Evolutionary conservation across 805 yeast species (phyloP), one percentile per base, ranked within the genome.

Genomic region (Candida gorgasii): DNA sequence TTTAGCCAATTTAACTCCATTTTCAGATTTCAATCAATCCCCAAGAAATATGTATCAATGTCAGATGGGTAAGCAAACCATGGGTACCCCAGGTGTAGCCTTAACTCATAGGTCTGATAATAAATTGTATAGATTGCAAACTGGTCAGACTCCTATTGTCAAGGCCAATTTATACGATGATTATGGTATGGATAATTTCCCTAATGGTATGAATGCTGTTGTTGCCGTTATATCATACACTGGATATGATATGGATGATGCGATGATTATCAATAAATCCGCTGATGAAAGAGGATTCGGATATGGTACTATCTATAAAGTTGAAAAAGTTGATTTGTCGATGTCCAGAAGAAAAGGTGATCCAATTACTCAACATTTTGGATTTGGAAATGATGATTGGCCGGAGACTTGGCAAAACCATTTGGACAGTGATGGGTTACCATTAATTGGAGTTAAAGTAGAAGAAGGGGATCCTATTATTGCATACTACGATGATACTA

Each of bases 31-130:
- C 74, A 93, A 93, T 68, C 99, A 93, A 74, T 90, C 97, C 19
- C 99, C 99, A 59, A 86, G 99, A 81, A 93, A 93, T 65, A 93
- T 93, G 98, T 93, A 93, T 66, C 99, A 93, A 73, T 93, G 99
- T 72, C 99, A 93, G 77, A 93, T 93, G 99, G 98, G 97, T 80
- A 93, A 93, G 72, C 99, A 93, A 74, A 92, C 99, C 15, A 93
- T 93, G 99, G 99, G 99, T 68, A 93, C 99, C 4, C 99, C 99
- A 7, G 98, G 98, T 70, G 96, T 93, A 50, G 98, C 95, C 0
- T 73, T 92, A 42, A 79, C 73, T 34, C 96, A 89, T 65, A 80
- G 99, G 66, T 86, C 96, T 1, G 99, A 93, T 65, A 93, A 93
- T 72, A 93, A 92, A 64, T 71, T 93, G 46, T 93, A 93, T 69